Evolutionary conservation across 2,329 filamentous ascomycete species (phyloP).

Genomic region (Colletotrichum simmondsii): DNA sequence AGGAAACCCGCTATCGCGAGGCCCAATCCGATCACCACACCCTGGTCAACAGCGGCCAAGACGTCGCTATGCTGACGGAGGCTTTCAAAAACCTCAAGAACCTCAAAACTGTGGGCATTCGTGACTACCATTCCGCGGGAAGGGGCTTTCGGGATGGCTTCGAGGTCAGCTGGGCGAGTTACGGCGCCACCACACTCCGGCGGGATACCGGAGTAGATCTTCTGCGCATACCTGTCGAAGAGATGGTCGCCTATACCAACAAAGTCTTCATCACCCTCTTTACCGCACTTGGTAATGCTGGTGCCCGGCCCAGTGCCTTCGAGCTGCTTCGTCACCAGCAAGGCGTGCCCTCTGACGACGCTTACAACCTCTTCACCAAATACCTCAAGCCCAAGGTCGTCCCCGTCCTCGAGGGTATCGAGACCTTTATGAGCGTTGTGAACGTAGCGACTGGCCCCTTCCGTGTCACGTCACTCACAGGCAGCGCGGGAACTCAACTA

Average conservation of each 20-base stretch:
- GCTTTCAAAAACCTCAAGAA: conserved; percentile 66
- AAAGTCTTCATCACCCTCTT: conserved; percentile 54
- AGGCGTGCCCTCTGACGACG: conserved; percentile 48
- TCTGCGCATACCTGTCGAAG: conserved; percentile 3
- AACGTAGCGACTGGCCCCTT: background rate
- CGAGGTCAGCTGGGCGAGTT: conserved; percentile 61
- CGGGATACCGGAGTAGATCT: conserved; percentile 45
- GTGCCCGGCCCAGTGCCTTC: conserved; percentile 51
- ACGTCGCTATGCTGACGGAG: conserved; percentile 63
- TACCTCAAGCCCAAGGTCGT: conserved; percentile 48
- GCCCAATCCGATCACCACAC: background rate
- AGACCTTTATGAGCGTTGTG: conserved; percentile 54
- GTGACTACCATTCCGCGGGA: conserved; percentile 64
- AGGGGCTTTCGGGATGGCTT: conserved; percentile 59
- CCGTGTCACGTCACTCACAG: background rate
- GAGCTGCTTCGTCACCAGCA: conserved; percentile 57
- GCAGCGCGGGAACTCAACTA: background rate
- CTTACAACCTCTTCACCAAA: conserved; percentile 57
- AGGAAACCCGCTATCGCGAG: conserved; percentile 30
- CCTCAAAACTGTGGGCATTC: conserved; percentile 66
- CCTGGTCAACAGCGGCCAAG: conserved; percentile 37
- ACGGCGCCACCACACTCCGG: conserved; percentile 56
- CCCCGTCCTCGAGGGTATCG: conserved; percentile 56
- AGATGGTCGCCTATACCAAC: conserved; percentile 38
- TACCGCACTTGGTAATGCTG: conserved; percentile 53